Percentiles rank a stretch among this genome's conserved stretches.
Evolutionary conservation across 352 stramenopile genomes (phyloP).

Genomic region (Phytophthora sansomeana): DNA sequence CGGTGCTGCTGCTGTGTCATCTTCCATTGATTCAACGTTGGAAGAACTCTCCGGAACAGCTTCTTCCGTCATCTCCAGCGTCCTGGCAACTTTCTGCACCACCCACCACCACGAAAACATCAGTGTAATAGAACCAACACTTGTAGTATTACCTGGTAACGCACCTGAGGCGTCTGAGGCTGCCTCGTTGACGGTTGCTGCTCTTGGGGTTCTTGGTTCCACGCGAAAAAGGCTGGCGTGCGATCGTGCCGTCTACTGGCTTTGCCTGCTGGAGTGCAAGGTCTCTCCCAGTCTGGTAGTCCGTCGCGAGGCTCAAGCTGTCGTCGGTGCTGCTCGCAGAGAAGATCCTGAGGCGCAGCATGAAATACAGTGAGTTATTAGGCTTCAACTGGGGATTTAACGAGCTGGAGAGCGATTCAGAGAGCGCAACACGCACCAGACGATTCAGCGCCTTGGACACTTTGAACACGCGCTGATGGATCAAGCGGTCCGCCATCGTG

Average conservation of each 20-base stretch:
- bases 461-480: constrained; percentile 57
- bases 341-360: constrained; percentile 37
- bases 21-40: not conserved
- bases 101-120: not conserved
- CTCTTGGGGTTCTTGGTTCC: constrained; percentile 35
- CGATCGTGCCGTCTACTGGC: constrained; percentile 22
- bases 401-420: not conserved
- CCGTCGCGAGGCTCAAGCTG: constrained; percentile 57
- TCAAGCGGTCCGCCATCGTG: constrained; percentile 36
- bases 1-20: not conserved
- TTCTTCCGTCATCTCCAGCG: constrained; percentile 30
- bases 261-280: constrained; percentile 47
- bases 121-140: not conserved
- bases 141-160: not conserved
- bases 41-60: constrained; percentile 19
- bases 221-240: constrained; percentile 63
- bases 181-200: constrained; percentile 13
- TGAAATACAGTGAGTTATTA: not conserved
- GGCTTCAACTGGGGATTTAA: constrained; percentile 6
- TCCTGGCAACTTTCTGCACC: constrained; percentile 35
- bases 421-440: constrained; percentile 38
- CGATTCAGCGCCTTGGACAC: constrained; percentile 59
- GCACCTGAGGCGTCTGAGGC: constrained; percentile 26
- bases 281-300: constrained; percentile 54
- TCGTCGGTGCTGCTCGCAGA: constrained; percentile 63